A percentile compares a stretch with the other conserved stretches of the same genome.
Conservation (phyloP, 1,284 basidiomycete genomes). For the Apiotrichum veenhuisii region DNA sequence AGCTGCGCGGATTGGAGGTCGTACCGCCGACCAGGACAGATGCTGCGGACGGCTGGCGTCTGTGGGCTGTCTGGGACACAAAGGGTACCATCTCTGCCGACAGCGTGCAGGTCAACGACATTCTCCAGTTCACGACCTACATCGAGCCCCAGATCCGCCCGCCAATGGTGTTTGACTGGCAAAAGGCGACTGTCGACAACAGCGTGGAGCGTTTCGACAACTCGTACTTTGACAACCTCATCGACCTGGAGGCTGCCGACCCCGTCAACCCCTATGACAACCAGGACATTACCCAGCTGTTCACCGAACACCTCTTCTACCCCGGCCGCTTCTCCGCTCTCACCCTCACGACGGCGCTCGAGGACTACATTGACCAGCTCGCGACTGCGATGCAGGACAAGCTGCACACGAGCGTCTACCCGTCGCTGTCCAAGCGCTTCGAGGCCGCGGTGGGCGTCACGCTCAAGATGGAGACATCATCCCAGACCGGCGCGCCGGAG, state of each 20-base stretch:
- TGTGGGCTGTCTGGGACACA: slow-evolving; percentile 51
- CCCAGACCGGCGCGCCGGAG: slow-evolving; percentile 71
- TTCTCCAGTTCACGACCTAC: slow-evolving; percentile 39
- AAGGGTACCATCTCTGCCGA: slow-evolving; percentile 28
- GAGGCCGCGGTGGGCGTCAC: slow-evolving; percentile 81
- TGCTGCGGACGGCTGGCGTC: slow-evolving; percentile 40
- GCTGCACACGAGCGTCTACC: slow-evolving; percentile 50
- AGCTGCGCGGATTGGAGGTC: slow-evolving; percentile 49
- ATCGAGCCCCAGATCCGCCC: slow-evolving; percentile 21
- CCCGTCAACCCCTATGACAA: slow-evolving; percentile 36
- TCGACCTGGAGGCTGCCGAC: slow-evolving; percentile 63
- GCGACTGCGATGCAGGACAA: slow-evolving; percentile 15
- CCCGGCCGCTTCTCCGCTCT: slow-evolving; percentile 81
- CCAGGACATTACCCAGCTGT: slow-evolving; percentile 59
- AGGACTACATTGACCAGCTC: slow-evolving; percentile 71
- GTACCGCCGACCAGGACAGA: slow-evolving; percentile 29
- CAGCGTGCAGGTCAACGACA: slow-evolving; percentile 32
- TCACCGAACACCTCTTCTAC: slow-evolving; percentile 73
- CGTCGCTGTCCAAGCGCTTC: slow-evolving; percentile 69
- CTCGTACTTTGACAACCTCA: slow-evolving; percentile 76
- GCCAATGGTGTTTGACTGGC: slow-evolving; percentile 36
- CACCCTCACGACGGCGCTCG: slow-evolving; percentile 72
- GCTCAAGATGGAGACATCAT: slow-evolving; percentile 66
- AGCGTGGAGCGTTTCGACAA: slow-evolving; percentile 70
- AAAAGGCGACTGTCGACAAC: slow-evolving; percentile 19